Conservation (phyloP, 306 rosid species). For the Erythrophleum fordii region DNA sequence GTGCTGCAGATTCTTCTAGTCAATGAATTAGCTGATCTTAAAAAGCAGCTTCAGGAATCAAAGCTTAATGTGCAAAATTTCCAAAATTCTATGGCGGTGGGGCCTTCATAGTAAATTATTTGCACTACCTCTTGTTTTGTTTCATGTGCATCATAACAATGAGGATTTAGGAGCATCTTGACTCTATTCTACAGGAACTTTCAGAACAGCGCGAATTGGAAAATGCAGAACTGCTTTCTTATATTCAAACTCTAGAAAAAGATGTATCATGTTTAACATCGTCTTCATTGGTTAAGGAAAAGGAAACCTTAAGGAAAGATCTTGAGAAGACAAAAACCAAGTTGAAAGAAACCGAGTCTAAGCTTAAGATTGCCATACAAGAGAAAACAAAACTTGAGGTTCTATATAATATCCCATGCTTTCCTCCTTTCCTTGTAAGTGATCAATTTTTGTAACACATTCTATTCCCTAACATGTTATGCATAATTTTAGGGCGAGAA, state of each 20-base stretch:
- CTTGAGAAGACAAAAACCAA: slow-evolving; percentile 72
- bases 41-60: slow-evolving; percentile 61
- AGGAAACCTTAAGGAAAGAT: slow-evolving; percentile 75
- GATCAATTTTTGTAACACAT: slow-evolving; percentile 22
- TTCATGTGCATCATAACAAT: slow-evolving; percentile 18
- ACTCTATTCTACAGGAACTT: slow-evolving; percentile 52
- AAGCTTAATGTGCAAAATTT: slow-evolving; percentile 57
- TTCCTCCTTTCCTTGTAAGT: slow-evolving; percentile 34
- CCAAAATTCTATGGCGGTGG: slow-evolving; percentile 56
- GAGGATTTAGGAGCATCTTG: neutral
- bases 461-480: slow-evolving; percentile 35
- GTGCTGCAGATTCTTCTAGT: slow-evolving; percentile 60
- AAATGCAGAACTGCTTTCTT: slow-evolving; percentile 63
- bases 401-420: slow-evolving; percentile 31
- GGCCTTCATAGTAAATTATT: slow-evolving; percentile 39
- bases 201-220: slow-evolving; percentile 61
- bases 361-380: slow-evolving; percentile 81
- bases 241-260: slow-evolving; percentile 70
- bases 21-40: slow-evolving; percentile 64
- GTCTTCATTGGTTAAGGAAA: slow-evolving; percentile 75
- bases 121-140: slow-evolving; percentile 14
- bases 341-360: slow-evolving; percentile 81
- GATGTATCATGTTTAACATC: slow-evolving; percentile 67
- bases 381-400: slow-evolving; percentile 96
- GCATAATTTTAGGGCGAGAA: slow-evolving; percentile 67